Base-by-base conservation (phyloP, 768 basidiomycete species). In the Crucibulum laeve region DNA sequence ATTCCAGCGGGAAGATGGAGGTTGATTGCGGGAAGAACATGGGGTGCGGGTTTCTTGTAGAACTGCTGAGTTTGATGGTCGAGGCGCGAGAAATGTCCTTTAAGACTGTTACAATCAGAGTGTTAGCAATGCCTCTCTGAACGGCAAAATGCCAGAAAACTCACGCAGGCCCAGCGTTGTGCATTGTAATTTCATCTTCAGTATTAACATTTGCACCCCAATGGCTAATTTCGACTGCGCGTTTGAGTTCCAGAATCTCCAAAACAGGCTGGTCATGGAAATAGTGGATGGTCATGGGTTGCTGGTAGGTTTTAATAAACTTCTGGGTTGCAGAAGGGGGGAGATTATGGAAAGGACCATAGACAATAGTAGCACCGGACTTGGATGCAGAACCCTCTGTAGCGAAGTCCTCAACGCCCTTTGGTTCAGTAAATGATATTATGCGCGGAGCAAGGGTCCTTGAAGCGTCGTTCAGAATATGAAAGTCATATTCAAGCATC, bases 161-260 rank as follows among this genome's bases (percentile, higher is more conserved):
- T 65, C 57, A 97, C 95, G 67, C 64, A 10, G 96, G 92, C 3
- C 95, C 96, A 46, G 83, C 86, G 57, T 99, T 99, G 61, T 78
- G 76, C n/a, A 99, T 68, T 45, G 76, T 59, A 47, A 96, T 80
- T 25, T 88, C 78, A 64, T 99, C 93, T 61, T 97, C 81, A 23
- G 94, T 85, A 57, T 97, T 96, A 26, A 99, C 60, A 62, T 96
- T 96, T 32, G 82, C 80, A 25, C 95, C 94, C 96, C 95, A 98
- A 59, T 98, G 95, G 51, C 92, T 95, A 50, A 99, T 82, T 66
- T 99, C 95, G 1, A 84, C 91, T 0, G 74, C 55, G 38, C 96
- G 82, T 47, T 79, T 74, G 24, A 96, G 76, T 33, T 72, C 81
- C 24, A 70, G 73, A 40, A 97, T 68, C 50, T 91, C 82, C 18